Evolutionary conservation across 2,329 filamentous ascomycete species (phyloP), one percentile per base, ranked within the genome.

Genomic region (Stachybotrys echinatus): DNA sequence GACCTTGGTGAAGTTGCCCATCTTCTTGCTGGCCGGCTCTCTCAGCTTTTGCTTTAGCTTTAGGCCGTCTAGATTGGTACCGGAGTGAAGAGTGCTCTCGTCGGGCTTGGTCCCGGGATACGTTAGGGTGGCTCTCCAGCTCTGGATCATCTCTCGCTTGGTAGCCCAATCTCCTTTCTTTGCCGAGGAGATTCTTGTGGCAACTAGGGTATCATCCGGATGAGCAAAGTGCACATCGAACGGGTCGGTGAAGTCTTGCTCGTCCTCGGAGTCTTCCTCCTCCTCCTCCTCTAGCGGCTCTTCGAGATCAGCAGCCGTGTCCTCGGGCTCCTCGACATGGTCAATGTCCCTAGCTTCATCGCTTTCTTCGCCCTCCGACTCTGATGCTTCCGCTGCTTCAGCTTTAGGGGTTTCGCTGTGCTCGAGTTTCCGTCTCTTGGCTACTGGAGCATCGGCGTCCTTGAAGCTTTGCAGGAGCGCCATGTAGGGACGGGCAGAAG

Each of bases 171-270:
- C 66, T 14, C 72, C 72, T 6, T 72, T 67, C 52, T 80, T 68
- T 22, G 79, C 67, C 1, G 74, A 72, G 48, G 74, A 70, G 7
- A 86, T 60, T n/a, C 72, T 79, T 56, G 71, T 69, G 2, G 76
- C 70, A 7, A 90, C 69, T 40, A 78, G 68, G 6, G 77, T 74
- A 45, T 87, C 80, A 43, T 92, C 79, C 0, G 84, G 82, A 40
- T 76, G 76, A 31, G 83, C 81, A 64, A 95, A 95, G 68, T 96
- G 92, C 7, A 74, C 70, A 55, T 94, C 87, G 61, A 95, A 96
- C 0, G 89, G 87, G 65, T 95, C 88, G 2, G 67, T 70, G 23
- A 72, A 65, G 54, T 82, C 74, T 45, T 77, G 74, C 14, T 79
- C 74, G 42, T 80, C 77, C 45, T 75, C 73, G 19, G 76, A 76